phyloP scores from a whole-genome alignment of 768 basidiomycete genomes.

The Cystofilobasidium bisporidii region DNA sequence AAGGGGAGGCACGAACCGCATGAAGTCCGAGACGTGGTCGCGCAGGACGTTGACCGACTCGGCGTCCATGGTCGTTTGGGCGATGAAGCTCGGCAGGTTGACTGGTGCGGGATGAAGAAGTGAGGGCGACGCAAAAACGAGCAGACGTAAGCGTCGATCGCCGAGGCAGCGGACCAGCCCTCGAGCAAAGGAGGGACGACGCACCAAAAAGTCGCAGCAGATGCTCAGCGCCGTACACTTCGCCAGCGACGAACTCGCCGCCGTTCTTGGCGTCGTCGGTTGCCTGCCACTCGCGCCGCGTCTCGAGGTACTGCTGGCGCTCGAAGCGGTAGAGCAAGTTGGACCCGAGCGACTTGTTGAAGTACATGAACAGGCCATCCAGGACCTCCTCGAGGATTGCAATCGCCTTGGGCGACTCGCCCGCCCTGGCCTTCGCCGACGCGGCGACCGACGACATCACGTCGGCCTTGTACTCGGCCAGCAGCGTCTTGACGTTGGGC shows the following conservation, averaged over 20 bases:
- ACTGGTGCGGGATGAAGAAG: constrained; percentile 46
- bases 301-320: constrained; percentile 78
- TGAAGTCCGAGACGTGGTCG: constrained; percentile 82
- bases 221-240: constrained; percentile 90
- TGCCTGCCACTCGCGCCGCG: constrained; percentile 61
- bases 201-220: constrained; percentile 79
- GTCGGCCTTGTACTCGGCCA: constrained; percentile 66
- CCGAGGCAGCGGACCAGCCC: too few relatives aligned
- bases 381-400: constrained; percentile 68
- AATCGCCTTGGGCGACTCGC: constrained; percentile 46
- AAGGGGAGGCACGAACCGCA: constrained; percentile 49
- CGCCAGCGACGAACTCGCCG: constrained; percentile 75
- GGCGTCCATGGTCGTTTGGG: constrained; percentile 76
- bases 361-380: constrained; percentile 78
- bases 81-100: constrained; percentile 81
- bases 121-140: background rate
- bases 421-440: background rate
- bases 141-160: background rate
- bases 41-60: constrained; percentile 72
- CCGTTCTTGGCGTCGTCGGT: constrained; percentile 50
- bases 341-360: constrained; percentile 73
- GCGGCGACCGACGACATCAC: constrained; percentile 24
- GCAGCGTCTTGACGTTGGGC: constrained; percentile 66
- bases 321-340: constrained; percentile 92
- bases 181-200: constrained; percentile 35